Base-by-base conservation (phyloP, 768 basidiomycete genomes). In the Coprinellus aureogranulatus region DNA sequence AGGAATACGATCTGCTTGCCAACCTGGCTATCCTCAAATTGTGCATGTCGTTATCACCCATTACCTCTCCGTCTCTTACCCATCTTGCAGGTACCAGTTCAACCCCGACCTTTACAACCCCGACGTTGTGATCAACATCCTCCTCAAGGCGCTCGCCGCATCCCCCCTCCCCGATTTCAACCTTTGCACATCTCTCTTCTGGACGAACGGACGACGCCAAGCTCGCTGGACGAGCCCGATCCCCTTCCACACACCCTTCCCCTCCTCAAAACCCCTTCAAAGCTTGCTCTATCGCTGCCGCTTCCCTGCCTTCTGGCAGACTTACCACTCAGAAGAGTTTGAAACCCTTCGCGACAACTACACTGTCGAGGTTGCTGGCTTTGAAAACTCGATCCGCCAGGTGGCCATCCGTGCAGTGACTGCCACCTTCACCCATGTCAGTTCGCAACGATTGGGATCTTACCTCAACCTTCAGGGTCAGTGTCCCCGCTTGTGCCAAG, bases 1-100 rank as follows among this genome's bases (percentile, higher is more conserved):
- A 89, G 63, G 90, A 93, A 69, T 98, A 98, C 65, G 96, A 99
- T 72, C 88, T 92, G 65, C 83, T 98, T 41, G 93, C 96, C 28
- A 98, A 98, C 75, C 79, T 98, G 40, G 95, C 95, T 49, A 94
- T 97, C 61, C 71, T 98, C 48, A 98, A 98, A 75, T 77, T 98
- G 91, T 94, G 63, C 37, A 82, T 71, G 34, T 49, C 44, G 14
- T 26, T 40, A 12, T n/a, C 31, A 30, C 12, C 46, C 49, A 0
- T 40, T 31, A 18, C 30, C 6, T 4, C 22, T 16, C 27, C 31
- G 25, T 30, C 46, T 48, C 39, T 6, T 34, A 52, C 25, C 46
- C 28, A 20, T 49, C 20, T 39, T 40, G 16, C 64, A 96, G 93
- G 49, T 97, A 98, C 76, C 95, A 98, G 70, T 98, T 98, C 76